Percentiles rank a stretch among this genome's conserved stretches.
Conservation (phyloP, 148 eudicot genomes). For the Diospyros kaki region DNA sequence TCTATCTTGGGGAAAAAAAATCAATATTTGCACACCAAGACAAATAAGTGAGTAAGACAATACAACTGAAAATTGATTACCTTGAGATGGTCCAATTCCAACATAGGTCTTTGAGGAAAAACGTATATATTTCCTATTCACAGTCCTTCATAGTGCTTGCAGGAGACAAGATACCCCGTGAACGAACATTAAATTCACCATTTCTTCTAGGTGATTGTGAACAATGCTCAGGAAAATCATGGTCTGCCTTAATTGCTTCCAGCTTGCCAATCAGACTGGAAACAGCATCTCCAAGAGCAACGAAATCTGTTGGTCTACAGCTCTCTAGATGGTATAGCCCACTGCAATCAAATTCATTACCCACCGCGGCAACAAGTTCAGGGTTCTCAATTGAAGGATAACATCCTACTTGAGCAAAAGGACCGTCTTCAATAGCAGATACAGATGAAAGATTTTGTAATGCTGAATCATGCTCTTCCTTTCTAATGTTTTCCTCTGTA, state of each 20-base stretch:
- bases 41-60: neutral
- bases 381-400: constrained; percentile 17
- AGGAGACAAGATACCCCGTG: constrained; percentile 51
- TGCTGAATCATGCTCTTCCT: constrained; percentile 11
- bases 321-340: constrained; percentile 12
- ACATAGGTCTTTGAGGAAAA: constrained; percentile 3
- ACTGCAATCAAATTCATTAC: constrained; percentile 5
- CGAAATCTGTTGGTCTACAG: constrained; percentile 31
- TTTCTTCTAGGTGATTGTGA: constrained; percentile 37
- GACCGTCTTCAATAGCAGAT: constrained; percentile 6
- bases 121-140: constrained; percentile 19
- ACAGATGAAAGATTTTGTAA: constrained; percentile 7
- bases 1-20: neutral
- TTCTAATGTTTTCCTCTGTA: constrained; percentile 20
- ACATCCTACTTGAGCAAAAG: constrained; percentile 17
- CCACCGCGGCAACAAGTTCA: neutral
- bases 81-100: constrained; percentile 4
- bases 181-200: constrained; percentile 30
- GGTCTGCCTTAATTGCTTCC: constrained; percentile 50
- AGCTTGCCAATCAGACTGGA: constrained; percentile 39
- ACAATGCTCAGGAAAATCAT: constrained; percentile 36
- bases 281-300: constrained; percentile 33
- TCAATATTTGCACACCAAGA: neutral
- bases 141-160: constrained; percentile 37
- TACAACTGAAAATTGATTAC: constrained; percentile 3